phyloP scores from a whole-genome alignment of 176 grass and related monocot genomes.

The Eleusine coracana region DNA sequence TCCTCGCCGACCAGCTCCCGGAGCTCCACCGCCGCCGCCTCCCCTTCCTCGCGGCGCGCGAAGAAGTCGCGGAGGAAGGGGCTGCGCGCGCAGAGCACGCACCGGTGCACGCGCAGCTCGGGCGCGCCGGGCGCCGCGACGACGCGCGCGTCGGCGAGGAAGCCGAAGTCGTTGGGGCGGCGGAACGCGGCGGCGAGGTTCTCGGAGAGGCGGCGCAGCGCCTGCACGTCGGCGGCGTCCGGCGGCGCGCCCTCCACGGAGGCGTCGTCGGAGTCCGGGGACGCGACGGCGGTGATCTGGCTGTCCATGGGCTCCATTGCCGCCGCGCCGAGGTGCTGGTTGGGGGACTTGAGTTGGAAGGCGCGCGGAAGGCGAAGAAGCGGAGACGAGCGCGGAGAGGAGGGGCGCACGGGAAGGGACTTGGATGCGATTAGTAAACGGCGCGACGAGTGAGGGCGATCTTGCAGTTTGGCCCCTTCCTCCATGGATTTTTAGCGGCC shows the following conservation, averaged over 20 bases:
- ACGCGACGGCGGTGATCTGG: constrained; percentile 44
- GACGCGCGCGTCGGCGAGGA: constrained; percentile 67
- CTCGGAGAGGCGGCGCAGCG: constrained; percentile 89
- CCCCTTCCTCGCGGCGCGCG: constrained; percentile 34
- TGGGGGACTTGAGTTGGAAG: background rate
- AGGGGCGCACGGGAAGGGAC: background rate
- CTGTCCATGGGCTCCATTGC: constrained; percentile 56
- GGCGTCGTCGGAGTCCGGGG: constrained; percentile 68
- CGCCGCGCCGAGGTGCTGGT: constrained; percentile 9
- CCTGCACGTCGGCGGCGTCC: constrained; percentile 65
- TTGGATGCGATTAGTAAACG: constrained; percentile 16
- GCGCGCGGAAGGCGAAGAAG: constrained; percentile 34
- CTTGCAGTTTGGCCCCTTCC: background rate
- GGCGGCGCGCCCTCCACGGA: constrained; percentile 23
- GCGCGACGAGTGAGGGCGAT: background rate
- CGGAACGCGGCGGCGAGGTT: constrained; percentile 70
- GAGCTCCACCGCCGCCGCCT: constrained; percentile 37
- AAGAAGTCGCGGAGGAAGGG: constrained; percentile 81
- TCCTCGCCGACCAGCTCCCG: constrained; percentile 53
- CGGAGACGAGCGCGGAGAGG: background rate
- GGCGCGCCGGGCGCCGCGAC: constrained; percentile 42
- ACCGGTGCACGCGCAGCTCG: constrained; percentile 70
- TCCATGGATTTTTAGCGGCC: background rate
- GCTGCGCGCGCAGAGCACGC: constrained; percentile 87
- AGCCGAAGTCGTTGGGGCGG: constrained; percentile 61